These are phyloP conservation scores for Aspergillus vadensis DNA, from an alignment of 2,329 filamentous ascomycete genomes.

Conservation along the genomic window DNA sequence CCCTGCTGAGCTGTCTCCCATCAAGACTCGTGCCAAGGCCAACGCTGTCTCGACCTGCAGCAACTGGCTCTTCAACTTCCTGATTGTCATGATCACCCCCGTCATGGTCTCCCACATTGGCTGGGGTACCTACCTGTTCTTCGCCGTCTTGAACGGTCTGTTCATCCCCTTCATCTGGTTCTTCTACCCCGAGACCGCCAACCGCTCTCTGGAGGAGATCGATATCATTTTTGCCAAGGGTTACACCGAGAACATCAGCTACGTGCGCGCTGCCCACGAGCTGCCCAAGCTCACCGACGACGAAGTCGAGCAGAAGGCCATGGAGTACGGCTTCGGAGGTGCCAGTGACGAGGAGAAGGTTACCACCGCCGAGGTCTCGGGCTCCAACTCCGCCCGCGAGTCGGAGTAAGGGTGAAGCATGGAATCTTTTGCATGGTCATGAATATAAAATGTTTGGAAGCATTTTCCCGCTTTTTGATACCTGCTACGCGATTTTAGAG, in stretches of 20 bases:
- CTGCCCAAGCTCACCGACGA: slow-evolving; percentile 39
- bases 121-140: slow-evolving; percentile 51
- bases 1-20: slow-evolving; percentile 56
- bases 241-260: slow-evolving; percentile 45
- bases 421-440: neutral
- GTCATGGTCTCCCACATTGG: slow-evolving; percentile 43
- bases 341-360: slow-evolving; percentile 29
- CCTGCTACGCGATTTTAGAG: too few species aligned
- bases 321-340: slow-evolving; percentile 34
- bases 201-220: slow-evolving; percentile 48
- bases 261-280: slow-evolving; percentile 36
- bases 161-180: slow-evolving; percentile 58
- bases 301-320: slow-evolving; percentile 37
- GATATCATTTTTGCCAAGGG: slow-evolving; percentile 51
- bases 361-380: slow-evolving; percentile 14
- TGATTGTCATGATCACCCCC: slow-evolving; percentile 54
- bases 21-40: slow-evolving; percentile 58
- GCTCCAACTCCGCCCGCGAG: slow-evolving; percentile 16
- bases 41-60: slow-evolving; percentile 57
- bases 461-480: too few species aligned
- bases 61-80: slow-evolving; percentile 61
- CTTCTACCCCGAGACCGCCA: slow-evolving; percentile 56
- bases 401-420: slow-evolving; percentile 16
- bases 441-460: too few species aligned
- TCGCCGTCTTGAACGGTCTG: slow-evolving; percentile 43